Conservation (phyloP, 2,329 filamentous ascomycete genomes). For the Colletotrichum sp. region DNA sequence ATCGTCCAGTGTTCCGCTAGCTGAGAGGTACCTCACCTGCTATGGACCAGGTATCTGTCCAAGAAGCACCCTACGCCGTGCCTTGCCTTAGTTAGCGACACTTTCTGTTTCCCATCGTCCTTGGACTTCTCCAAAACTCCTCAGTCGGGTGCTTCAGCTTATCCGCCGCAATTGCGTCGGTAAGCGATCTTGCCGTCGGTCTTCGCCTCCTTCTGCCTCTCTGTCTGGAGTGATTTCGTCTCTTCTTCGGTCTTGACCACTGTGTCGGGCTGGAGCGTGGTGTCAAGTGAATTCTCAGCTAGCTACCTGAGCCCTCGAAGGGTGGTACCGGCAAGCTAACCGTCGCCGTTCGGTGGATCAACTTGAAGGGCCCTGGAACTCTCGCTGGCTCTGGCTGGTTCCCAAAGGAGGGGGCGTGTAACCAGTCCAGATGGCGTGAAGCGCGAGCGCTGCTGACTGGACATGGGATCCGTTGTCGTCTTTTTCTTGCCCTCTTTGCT, state of each 20-base stretch:
- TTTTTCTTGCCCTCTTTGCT: not conserved
- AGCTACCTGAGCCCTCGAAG: constrained; percentile 12
- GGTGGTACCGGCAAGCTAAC: constrained; percentile 13
- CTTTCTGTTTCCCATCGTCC: not conserved
- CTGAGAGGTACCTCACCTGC: not conserved
- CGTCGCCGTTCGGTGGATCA: constrained; percentile 22
- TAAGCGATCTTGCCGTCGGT: constrained; percentile 7
- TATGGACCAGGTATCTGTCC: not conserved
- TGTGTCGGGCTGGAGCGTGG: constrained; percentile 10
- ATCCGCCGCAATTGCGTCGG: constrained; percentile 1
- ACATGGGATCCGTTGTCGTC: constrained; percentile 9
- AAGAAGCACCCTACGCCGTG: not conserved
- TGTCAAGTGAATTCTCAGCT: constrained; percentile 3
- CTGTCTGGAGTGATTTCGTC: constrained; percentile 9
- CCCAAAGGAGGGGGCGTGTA: constrained; percentile 8
- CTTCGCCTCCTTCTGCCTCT: not conserved
- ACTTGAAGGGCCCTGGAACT: not conserved
- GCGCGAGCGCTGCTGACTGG: not conserved
- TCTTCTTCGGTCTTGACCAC: constrained; percentile 21
- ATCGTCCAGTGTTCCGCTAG: not conserved
- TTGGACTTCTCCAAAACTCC: not conserved
- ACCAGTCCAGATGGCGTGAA: not conserved
- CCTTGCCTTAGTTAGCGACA: constrained; percentile 18
- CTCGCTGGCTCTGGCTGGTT: not conserved
- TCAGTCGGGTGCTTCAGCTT: not conserved